Percentiles rank a stretch among this genome's conserved stretches.
These are phyloP conservation scores for Cadophora sp. DNA, from an alignment of 2,329 filamentous ascomycete genomes.

Conservation along the genomic window DNA sequence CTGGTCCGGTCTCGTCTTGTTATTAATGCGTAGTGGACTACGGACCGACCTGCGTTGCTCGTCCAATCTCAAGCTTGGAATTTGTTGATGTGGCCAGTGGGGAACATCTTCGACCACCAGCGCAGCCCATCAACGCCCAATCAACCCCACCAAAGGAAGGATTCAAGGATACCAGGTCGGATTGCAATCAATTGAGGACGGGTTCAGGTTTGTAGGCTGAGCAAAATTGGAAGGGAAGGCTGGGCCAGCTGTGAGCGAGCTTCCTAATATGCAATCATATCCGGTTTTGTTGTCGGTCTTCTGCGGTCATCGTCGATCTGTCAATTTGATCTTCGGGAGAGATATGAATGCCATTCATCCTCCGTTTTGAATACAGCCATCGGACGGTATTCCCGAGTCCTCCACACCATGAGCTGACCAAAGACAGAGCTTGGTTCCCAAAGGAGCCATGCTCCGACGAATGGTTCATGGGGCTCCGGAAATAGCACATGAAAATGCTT, in stretches of 20 bases:
- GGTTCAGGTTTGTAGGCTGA: not conserved
- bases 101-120: slow-evolving; percentile 20
- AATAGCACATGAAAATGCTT: slow-evolving; percentile 11
- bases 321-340: slow-evolving; percentile 9
- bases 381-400: slow-evolving; percentile 29
- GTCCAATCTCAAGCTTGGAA: slow-evolving; percentile 28
- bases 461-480: slow-evolving; percentile 7
- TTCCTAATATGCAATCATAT: slow-evolving; percentile 1
- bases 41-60: slow-evolving; percentile 12
- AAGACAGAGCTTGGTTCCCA: slow-evolving; percentile 24
- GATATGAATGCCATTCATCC: slow-evolving; percentile 21
- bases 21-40: slow-evolving; percentile 24
- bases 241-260: not conserved
- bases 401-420: slow-evolving; percentile 23
- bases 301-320: slow-evolving; percentile 8
- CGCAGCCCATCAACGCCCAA: slow-evolving; percentile 29
- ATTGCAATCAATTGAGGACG: slow-evolving; percentile 8
- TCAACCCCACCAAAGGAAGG: slow-evolving; percentile 18
- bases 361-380: slow-evolving; percentile 31
- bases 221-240: slow-evolving; percentile 12
- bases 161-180: slow-evolving; percentile 8
- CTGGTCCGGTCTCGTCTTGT: not conserved
- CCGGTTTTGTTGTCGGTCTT: slow-evolving; percentile 1
- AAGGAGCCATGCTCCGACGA: slow-evolving; percentile 24
- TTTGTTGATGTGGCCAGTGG: slow-evolving; percentile 23